Evolutionary conservation across 345 rosid species (phyloP), one percentile per base, ranked within the genome.

Genomic region (Kernera saxatilis): DNA sequence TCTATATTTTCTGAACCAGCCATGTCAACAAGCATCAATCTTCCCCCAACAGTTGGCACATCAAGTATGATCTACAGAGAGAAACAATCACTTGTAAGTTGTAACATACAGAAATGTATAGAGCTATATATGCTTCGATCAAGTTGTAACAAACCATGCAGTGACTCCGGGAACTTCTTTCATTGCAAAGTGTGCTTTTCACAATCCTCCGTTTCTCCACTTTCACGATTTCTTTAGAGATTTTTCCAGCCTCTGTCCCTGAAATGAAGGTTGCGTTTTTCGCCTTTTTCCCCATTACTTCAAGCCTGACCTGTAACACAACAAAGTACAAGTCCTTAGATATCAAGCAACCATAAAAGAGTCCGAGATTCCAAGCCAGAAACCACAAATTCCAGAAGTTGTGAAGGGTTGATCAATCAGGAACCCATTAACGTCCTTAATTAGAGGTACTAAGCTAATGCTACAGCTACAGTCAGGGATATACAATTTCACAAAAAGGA

Each of bases 1-100:
- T 94, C 99, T 29, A 94, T 91, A 72, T 94, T 94, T 54, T 94
- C 99, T 13, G 99, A 94, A 68, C 99, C 99, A 49, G 99, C 99
- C 99, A 94, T 94, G 62, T 94, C 99, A 21, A 94, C 99, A 44
- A 94, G 97, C 99, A 94, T 91, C 61, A 94, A 78, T 60, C 90
- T 81, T 74, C 99, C 99, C 32, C 99, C 99, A 55, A 94, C 96
- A 0, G 97, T 88, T 14, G 99, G 99, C 22, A 91, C 99, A 83
- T 94, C 97, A 41, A 94, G 90, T 51, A 91, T 88, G 52, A 94
- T 86, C 99, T 94, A 81, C 55, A 45, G 13, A 64, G 29, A 35
- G 14, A 23, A 65, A 65, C 27, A 52, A 5, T n/a, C 21, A 41
- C 17, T 18, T 6, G 18, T n/a, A 54, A 75, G 64, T 30, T 54